Evolutionary conservation across 768 basidiomycete species (phyloP).

Genomic region (Russula vinacea): DNA sequence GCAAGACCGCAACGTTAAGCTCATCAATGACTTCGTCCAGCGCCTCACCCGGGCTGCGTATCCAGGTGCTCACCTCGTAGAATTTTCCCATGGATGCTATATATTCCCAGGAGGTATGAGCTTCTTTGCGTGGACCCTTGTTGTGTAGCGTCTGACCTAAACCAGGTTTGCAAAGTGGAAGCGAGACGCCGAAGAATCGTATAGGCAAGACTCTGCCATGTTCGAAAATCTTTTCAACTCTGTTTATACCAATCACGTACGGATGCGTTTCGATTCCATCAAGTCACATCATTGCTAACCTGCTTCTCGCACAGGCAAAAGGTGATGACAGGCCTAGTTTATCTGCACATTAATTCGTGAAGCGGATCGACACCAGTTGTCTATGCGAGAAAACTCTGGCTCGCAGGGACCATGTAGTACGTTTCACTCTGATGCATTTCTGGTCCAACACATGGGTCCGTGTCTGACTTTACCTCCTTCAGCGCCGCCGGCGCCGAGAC

Average conservation of each 20-base stretch:
- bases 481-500: conserved; percentile 29
- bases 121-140: too few species aligned
- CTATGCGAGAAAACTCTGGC: conserved; percentile 29
- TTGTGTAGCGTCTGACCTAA: conserved; percentile 1
- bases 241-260: conserved; percentile 12
- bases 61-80: conserved; percentile 37
- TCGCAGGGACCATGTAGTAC: conserved; percentile 31
- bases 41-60: conserved; percentile 37
- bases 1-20: conserved; percentile 27
- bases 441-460: background rate
- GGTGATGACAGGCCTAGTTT: conserved; percentile 26
- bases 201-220: conserved; percentile 25
- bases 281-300: background rate
- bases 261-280: background rate
- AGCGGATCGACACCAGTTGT: conserved; percentile 16
- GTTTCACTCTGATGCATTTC: conserved; percentile 4
- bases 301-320: conserved; percentile 1
- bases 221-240: conserved; percentile 20
- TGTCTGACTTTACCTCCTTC: background rate
- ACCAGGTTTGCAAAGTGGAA: conserved; percentile 27
- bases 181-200: conserved; percentile 20
- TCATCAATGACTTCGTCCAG: conserved; percentile 32
- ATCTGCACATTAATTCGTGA: conserved; percentile 21
- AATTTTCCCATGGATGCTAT: conserved; percentile 29
- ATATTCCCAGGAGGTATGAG: conserved; percentile 26